A percentile compares a stretch with the other conserved stretches of the same genome.
Conservation (phyloP, 192 early-diverging fungal species). For the Backusella tuberculispora region DNA sequence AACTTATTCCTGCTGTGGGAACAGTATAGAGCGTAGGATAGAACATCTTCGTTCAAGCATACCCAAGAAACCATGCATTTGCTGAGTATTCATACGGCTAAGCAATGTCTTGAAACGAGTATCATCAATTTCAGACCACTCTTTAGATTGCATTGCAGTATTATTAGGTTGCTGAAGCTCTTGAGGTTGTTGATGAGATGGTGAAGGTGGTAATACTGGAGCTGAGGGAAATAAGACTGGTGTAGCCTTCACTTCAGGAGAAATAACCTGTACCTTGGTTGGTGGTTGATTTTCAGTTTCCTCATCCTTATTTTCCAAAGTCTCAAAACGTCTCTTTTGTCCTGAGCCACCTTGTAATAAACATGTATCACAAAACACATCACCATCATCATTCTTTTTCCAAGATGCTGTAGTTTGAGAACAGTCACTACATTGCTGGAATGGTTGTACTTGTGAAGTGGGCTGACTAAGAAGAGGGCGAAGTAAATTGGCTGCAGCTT, state of each 20-base stretch:
- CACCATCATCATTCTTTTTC: conserved; percentile 74
- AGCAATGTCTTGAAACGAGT: conserved; percentile 38
- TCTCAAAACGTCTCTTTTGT: conserved; percentile 44
- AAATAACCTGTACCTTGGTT: neutral
- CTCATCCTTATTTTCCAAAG: neutral
- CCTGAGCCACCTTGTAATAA: conserved; percentile 46
- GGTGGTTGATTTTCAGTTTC: neutral
- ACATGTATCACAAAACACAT: conserved; percentile 80
- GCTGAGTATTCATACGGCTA: conserved; percentile 49
- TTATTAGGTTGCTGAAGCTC: conserved; percentile 6
- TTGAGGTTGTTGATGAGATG: neutral
- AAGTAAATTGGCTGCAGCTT: conserved; percentile 19
- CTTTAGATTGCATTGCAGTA: conserved; percentile 2
- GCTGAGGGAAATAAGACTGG: conserved; percentile 12
- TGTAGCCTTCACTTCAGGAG: neutral
- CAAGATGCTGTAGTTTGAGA: conserved; percentile 72
- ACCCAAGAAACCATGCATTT: conserved; percentile 56
- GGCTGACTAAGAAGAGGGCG: conserved; percentile 17
- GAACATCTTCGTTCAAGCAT: conserved; percentile 61
- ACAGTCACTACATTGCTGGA: conserved; percentile 65
- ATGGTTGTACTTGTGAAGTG: neutral
- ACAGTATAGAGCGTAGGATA: conserved; percentile 43
- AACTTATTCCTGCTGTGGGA: neutral
- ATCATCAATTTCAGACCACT: conserved; percentile 38
- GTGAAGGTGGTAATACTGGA: conserved; percentile 2